Base-by-base conservation (phyloP, 768 basidiomycete genomes). In the Trametes cubensis region DNA sequence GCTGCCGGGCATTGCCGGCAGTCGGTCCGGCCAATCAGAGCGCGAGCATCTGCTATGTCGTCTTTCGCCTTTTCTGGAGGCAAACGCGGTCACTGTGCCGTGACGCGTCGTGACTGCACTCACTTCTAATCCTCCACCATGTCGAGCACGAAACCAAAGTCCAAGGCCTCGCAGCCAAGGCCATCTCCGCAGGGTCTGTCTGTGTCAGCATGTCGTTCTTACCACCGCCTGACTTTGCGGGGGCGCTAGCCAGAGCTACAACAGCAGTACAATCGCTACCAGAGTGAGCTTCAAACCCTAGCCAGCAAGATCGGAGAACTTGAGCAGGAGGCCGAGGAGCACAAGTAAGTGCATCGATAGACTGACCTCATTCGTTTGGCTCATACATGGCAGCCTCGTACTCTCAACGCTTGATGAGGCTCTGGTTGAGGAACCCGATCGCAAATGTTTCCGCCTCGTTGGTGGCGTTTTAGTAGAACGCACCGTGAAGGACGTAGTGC, bases 271-370 rank as follows among this genome's bases (percentile, higher is more conserved):
- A 81, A 87, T 64, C 85, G 88, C 60, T 81, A 90, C 69, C 91
- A 95, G 75, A 91, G 83, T 76, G 96, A 98, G 51, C 79, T 98
- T 28, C 94, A 95, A 74, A 84, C 87, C n/a, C 77, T 98, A 26
- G 94, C 94, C 40, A 85, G 88, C 66, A 98, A 98, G 78, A 95
- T 98, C 68, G 92, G 92, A 63, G 97, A 99, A 75, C 82, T 99
- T 34, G 97, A 99, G 74, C 86, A 89, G 66, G 97, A 99, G 70
- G 86, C 93, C 20, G 97, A 99, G 64, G 97, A 99, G 72, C 95
- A 99, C 74, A 81, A 83, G 96, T 95, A 65, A 66, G 88, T 82
- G 15, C 45, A 45, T 55, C 52, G 47, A 61, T 53, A 34, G n/a
- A 47, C 44, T 8, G 3, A 41, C 11, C 34, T 17, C 40, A 4